phyloP scores from a whole-genome alignment of 129 eudicot species.

The Flaveria linearis region DNA sequence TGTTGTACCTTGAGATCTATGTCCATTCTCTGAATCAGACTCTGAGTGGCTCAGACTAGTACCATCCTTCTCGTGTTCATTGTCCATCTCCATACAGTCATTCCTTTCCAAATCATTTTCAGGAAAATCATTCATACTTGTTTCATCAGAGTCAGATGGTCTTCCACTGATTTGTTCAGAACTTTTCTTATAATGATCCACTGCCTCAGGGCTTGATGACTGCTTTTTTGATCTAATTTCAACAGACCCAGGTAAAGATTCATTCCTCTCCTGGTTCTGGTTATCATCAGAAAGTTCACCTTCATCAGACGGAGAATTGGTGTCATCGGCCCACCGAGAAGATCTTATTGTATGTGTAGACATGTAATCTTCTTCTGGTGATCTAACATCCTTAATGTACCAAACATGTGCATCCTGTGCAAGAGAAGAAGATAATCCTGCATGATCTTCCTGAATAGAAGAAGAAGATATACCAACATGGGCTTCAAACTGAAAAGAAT shows the following conservation, averaged over 20 bases:
- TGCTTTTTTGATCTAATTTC: conserved; percentile 39
- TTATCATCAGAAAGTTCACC: conserved; percentile 59
- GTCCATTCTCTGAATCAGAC: conserved; percentile 59
- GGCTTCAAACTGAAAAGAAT: conserved; percentile 35
- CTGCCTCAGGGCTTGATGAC: conserved; percentile 54
- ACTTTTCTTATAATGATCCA: conserved; percentile 53
- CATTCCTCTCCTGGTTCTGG: conserved; percentile 16
- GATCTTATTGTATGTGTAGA: conserved; percentile 57
- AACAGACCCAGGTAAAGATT: conserved; percentile 26
- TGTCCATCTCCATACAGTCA: conserved; percentile 62
- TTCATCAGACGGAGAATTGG: conserved; percentile 67
- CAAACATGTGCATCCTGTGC: conserved; percentile 30
- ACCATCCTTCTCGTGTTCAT: conserved; percentile 40
- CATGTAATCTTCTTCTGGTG: conserved; percentile 44
- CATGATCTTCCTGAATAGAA: no score
- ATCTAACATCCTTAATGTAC: conserved; percentile 26
- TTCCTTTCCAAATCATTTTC: conserved; percentile 29
- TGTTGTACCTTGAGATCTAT: conserved; percentile 34
- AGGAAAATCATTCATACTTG: no score
- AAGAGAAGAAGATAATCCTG: no score
- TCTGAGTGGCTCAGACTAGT: conserved; percentile 46
- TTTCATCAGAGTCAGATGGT: conserved; percentile 58
- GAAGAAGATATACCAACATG: conserved; percentile 17
- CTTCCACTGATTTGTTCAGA: conserved; percentile 28
- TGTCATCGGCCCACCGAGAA: conserved; percentile 90